Evolutionary conservation across 2,329 filamentous ascomycete species (phyloP).

Genomic region (Sporothrix humicola): DNA sequence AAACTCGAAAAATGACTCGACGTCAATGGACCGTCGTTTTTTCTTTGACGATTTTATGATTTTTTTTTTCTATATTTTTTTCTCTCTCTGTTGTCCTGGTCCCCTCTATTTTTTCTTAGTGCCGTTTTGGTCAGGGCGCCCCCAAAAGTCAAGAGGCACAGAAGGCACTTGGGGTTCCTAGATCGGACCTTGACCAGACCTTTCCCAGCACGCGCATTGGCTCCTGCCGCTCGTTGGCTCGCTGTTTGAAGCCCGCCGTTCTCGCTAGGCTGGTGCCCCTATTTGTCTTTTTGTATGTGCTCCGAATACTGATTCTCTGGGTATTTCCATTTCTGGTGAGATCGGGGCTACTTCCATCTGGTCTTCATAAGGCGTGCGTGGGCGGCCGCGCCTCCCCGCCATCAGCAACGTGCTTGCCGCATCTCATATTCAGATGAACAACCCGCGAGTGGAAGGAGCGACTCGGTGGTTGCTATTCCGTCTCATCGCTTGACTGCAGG

Average conservation of each 20-base stretch:
- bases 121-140: neutral
- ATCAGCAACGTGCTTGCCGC: neutral
- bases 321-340: no score
- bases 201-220: constrained; percentile 35
- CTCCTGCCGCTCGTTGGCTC: constrained; percentile 33
- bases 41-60: constrained; percentile 20
- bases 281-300: neutral
- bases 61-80: constrained; percentile 23
- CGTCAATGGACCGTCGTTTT: constrained; percentile 23
- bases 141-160: neutral
- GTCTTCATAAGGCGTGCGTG: neutral
- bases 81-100: neutral
- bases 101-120: constrained; percentile 24
- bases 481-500: neutral
- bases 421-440: neutral
- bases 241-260: constrained; percentile 14
- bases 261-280: constrained; percentile 5
- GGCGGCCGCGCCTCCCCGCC: neutral
- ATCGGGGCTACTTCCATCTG: neutral
- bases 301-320: neutral
- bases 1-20: constrained; percentile 24
- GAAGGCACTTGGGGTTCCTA: constrained; percentile 31
- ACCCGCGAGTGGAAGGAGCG: neutral
- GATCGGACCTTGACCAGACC: constrained; percentile 32
- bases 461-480: constrained; percentile 13